Base-by-base conservation (phyloP, 805 yeast species). In the Wickerhamomyces kurtzmanii region DNA sequence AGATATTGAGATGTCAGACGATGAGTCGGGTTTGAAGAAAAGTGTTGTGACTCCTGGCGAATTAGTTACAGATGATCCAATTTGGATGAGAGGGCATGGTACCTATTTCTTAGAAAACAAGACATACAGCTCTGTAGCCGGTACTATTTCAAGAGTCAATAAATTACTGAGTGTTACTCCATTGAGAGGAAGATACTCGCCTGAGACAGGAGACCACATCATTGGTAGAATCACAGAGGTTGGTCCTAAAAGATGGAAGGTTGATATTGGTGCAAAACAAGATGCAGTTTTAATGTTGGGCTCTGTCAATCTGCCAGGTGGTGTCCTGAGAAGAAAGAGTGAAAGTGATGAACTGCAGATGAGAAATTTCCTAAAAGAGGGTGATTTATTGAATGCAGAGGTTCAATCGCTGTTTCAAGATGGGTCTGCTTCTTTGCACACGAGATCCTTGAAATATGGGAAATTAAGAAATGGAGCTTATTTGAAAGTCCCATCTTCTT, bases 71-170 rank as follows among this genome's bases (percentile, higher is more conserved):
- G 91, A 83, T 41, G 97, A 91, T 46, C 83, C 95, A 6, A 68
- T 78, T 3, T 91, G 97, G 96, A 91, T 91, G 98, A 72, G 94
- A 47, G 98, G 98, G 17, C 98, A 89, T 48, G 98, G 98, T 5
- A 91, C 97, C 0, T 91, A 85, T 51, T 72, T 77, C 39, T 57
- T 80, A 22, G 75, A 73, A 19, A 79, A 78, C 39, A 62, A 68
- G 41, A 85, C 96, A 1, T 85, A 71, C 51, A 79, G 95, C 3
- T 79, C 96, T 0, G 95, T 89, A 6, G 96, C 96, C 0, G 99
- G 99, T 5, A 75, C 76, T 8, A 77, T 91, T 5, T 70, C 82
- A 2, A 67, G 89, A 37, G 96, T 87, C 29, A 91, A 91, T 53
- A 74, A 87, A 43, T 63, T 91, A 33, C 63, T 91, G 32, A 77